Conservation (phyloP, 805 yeast genomes). For the Nakazawaea anatomiae region DNA sequence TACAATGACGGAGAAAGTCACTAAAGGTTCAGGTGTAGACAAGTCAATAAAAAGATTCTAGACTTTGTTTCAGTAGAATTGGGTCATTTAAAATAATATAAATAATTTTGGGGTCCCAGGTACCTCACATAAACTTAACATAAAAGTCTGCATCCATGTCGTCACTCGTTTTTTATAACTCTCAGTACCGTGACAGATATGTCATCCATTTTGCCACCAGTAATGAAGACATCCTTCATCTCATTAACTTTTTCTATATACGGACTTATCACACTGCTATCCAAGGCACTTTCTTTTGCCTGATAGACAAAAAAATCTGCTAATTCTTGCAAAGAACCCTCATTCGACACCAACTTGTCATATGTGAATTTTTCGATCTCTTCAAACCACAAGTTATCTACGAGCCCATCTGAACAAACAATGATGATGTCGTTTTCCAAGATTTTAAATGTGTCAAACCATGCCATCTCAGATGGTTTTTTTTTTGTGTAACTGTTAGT, state of each 20-base stretch:
- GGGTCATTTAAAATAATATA: too few relatives aligned
- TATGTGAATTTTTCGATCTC: slow-evolving; percentile 28
- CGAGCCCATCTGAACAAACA: slow-evolving; percentile 48
- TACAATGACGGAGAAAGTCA: neutral
- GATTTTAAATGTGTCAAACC: slow-evolving; percentile 35
- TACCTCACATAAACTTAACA: too few relatives aligned
- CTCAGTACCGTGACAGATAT: slow-evolving; percentile 45
- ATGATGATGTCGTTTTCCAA: slow-evolving; percentile 36
- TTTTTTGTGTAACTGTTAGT: slow-evolving; percentile 34
- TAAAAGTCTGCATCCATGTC: too few relatives aligned
- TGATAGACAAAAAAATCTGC: slow-evolving; percentile 34
- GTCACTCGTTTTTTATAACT: slow-evolving; percentile 20
- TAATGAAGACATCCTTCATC: slow-evolving; percentile 29
- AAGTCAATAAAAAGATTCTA: too few relatives aligned
- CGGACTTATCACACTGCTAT: slow-evolving; percentile 47
- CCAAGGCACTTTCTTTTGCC: slow-evolving; percentile 45
- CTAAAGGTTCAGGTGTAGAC: too few relatives aligned
- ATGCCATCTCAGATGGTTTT: slow-evolving; percentile 42
- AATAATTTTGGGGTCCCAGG: too few relatives aligned
- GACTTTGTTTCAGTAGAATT: too few relatives aligned
- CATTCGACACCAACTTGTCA: neutral
- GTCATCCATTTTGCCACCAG: slow-evolving; percentile 53
- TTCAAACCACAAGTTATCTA: slow-evolving; percentile 45
- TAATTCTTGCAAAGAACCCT: slow-evolving; percentile 28
- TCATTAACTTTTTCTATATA: slow-evolving; percentile 45